Base-by-base conservation (phyloP, 208 protist species). In the Leishmania mexicana region DNA sequence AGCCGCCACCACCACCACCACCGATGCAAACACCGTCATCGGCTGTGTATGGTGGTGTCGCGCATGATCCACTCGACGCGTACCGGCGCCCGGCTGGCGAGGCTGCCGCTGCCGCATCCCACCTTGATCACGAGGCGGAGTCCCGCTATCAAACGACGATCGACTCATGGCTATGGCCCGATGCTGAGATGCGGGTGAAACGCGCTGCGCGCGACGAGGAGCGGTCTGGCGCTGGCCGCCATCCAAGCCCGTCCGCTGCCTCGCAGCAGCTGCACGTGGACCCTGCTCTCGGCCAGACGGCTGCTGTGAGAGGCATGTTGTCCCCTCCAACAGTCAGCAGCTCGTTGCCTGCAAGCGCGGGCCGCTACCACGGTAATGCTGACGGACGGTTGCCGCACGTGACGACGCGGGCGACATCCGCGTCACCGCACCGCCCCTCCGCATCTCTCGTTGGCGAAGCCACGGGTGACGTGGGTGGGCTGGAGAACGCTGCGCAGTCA, bases 401-500 rank as follows among this genome's bases (percentile, higher is more conserved):
- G 65, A 78, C 83, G 35, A 83, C 83, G 21, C 42, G 49, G 54
- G 15, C 75, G 58, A 62, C 78, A 49, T 72, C 74, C 11, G n/a
- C 76, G 53, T 13, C 70, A 15, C 65, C 83, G 11, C 77, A 75
- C 24, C 83, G 38, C 10, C 57, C 68, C 45, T 68, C 54, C 28
- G 62, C 47, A 7, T 80, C 78, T 45, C 76, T 58, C 64, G 62
- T 78, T 45, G 71, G 75, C 28, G 28, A 19, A 40, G 19, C 21
- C 24, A 15, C 75, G 28, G 64, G 31, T 19, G 83, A 81, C 35
- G 3, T 54, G 1, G 75, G 80, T 4, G 81, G 76, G n/a, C 81
- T 89, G 19, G 89, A 94, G 60, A 85, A 91, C 79, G 78, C 78
- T 6, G 45, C 83, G 51, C 86, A 89, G 62, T 80, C 76, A n/a